Percentiles rank a stretch among this genome's conserved stretches.
phyloP scores from a whole-genome alignment of 768 basidiomycete species.

The Rhizopogon vesiculosus region DNA sequence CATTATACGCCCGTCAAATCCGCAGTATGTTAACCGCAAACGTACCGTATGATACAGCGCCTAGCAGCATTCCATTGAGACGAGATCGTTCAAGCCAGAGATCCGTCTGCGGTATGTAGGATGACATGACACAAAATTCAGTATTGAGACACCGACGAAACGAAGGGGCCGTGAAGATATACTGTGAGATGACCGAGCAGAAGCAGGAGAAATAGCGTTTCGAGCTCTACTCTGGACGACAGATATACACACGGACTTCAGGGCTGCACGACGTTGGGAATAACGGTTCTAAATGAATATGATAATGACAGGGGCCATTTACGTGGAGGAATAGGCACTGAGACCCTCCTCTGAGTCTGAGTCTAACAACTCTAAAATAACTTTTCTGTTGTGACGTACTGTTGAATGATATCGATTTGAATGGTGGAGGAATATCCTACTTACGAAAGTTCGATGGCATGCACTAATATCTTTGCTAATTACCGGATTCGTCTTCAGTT shows the following conservation, averaged over 20 bases:
- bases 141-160: neutral
- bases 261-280: no score
- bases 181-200: neutral
- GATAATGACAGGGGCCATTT: no score
- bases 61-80: constrained; percentile 16
- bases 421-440: no score
- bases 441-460: no score
- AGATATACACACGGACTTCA: neutral
- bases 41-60: constrained; percentile 19
- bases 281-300: no score
- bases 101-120: constrained; percentile 11
- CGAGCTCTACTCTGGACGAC: neutral
- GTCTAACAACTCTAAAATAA: no score
- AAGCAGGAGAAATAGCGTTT: neutral
- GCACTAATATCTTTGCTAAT: no score
- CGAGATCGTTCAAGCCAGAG: constrained; percentile 24
- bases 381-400: no score
- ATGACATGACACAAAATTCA: constrained; percentile 9
- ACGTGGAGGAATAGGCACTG: no score
- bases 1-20: neutral
- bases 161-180: neutral
- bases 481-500: no score
- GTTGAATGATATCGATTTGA: no score
- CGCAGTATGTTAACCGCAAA: neutral
- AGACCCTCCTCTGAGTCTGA: no score